These are phyloP conservation scores for Leccinellum albellum DNA, from an alignment of 768 basidiomycete genomes.

Conservation along the genomic window DNA sequence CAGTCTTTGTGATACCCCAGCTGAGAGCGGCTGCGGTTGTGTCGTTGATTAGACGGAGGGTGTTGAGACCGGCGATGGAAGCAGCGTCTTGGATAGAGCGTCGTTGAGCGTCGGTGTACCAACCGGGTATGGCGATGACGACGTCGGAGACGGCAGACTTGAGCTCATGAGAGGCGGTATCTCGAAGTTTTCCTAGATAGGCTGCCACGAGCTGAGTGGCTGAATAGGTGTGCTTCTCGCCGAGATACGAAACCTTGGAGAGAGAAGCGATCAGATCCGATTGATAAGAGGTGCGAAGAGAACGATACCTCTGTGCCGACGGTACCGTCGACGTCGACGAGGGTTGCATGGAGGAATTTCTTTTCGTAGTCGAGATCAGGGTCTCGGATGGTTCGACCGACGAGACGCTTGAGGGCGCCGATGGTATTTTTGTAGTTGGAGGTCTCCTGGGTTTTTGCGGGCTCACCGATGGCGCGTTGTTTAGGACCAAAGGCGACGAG, in stretches of 20 bases:
- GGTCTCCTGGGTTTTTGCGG: constrained; percentile 96
- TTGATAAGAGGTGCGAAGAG: constrained; percentile 2
- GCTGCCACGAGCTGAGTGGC: constrained; percentile 89
- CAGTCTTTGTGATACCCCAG: constrained; percentile 98
- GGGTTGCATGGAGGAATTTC: constrained; percentile 83
- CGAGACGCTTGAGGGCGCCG: constrained; percentile 85
- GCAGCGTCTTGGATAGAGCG: constrained; percentile 89
- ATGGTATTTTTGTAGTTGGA: constrained; percentile 98
- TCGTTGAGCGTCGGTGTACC: constrained; percentile 93
- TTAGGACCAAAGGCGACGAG: constrained; percentile 92
- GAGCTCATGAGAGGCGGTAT: constrained; percentile 81
- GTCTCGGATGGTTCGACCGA: constrained; percentile 79
- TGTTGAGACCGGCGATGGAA: constrained; percentile 81
- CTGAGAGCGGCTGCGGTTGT: constrained; percentile 93
- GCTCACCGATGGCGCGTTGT: constrained; percentile 87
- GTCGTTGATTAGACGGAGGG: constrained; percentile 95
- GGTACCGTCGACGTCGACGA: constrained; percentile 80
- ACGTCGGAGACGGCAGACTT: constrained; percentile 85
- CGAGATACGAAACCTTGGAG: constrained; percentile 79
- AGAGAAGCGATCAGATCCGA: constrained; percentile 9
- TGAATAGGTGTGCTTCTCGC: constrained; percentile 75
- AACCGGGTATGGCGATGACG: constrained; percentile 94
- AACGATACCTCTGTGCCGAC: constrained; percentile 75
- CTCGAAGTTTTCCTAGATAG: constrained; percentile 88
- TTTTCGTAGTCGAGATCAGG: constrained; percentile 83